Evolutionary conservation across 208 protist species (phyloP), one percentile per base, ranked within the genome.

Genomic region (Acanthamoeba castellanii): DNA sequence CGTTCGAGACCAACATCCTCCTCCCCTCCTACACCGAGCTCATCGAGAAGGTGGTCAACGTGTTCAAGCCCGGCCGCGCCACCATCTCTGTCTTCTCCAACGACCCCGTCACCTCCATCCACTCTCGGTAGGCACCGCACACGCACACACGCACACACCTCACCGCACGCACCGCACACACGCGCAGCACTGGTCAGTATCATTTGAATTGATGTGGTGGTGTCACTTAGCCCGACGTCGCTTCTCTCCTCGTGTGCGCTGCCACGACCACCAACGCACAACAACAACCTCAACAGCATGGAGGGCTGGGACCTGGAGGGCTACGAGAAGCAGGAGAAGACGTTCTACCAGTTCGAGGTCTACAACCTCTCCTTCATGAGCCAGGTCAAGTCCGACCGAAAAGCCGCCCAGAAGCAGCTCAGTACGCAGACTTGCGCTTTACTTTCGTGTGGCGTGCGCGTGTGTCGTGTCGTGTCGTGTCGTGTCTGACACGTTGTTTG

Each of bases 1-100:
- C 93, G 30, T 98, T 98, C 88, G 97, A 98, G 94, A 98, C 97
- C 61, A 98, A 98, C 95, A 42, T 94, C 22, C 47, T 95, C 4
- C 1, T 93, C 2, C 18, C 50, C 16, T 42, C 66, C 27, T 96
- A 95, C 59, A 72, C 95, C 76, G 66, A 95, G 52, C 82, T 97
- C 37, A 93, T 97, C 37, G n/a, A 76, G n/a, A 59, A 82, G 37
- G 90, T 97, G 1, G 52, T 97, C 9, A 57, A 87, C 4, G 59
- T 96, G 11, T 97, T 97, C 70, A 95, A 95, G 68, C 96, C 96
- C 32, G 72, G 91, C 32, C 52, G 70, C n/a, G 22, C 37, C 27
- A 70, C 52, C 52, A 32, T 94, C 70, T 84, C 64, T 8, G 64
- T 87, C n/a, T 87, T 85, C 91, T 27, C 20, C n/a, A 59, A 87